phyloP scores from a whole-genome alignment of 2,329 filamentous ascomycete species.

The Aspergillus sp. region DNA sequence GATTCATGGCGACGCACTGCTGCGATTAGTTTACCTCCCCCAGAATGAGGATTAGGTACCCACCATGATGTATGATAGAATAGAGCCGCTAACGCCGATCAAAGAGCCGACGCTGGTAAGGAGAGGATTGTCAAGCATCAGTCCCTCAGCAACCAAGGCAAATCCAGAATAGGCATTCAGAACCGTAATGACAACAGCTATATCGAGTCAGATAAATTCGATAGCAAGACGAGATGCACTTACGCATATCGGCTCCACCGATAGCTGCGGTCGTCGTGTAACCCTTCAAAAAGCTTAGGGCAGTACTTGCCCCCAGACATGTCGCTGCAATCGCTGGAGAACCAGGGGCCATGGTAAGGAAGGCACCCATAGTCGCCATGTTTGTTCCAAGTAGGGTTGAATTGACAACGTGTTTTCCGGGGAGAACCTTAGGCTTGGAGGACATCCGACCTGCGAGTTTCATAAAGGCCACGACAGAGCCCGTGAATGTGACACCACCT shows the following conservation, averaged over 20 bases:
- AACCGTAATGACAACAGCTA: conserved; percentile 78
- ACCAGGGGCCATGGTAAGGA: conserved; percentile 75
- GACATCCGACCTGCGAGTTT: conserved; percentile 82
- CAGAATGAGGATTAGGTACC: conserved; percentile 10
- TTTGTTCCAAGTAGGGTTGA: conserved; percentile 69
- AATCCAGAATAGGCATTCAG: conserved; percentile 90
- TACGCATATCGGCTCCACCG: conserved; percentile 87
- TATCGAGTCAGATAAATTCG: conserved; percentile 17
- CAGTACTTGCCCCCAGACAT: conserved; percentile 70
- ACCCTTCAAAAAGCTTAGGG: conserved; percentile 77
- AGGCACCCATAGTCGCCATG: conserved; percentile 76
- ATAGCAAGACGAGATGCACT: conserved; percentile 4
- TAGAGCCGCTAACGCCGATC: conserved; percentile 84
- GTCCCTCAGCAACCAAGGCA: conserved; percentile 80
- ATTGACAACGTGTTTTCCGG: conserved; percentile 73
- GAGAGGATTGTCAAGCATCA: conserved; percentile 85
- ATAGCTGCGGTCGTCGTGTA: conserved; percentile 85
- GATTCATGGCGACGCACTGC: conserved; percentile 81
- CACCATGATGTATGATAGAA: conserved; percentile 73
- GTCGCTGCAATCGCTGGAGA: conserved; percentile 73
- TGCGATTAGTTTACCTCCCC: background rate
- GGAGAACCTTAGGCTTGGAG: conserved; percentile 67
- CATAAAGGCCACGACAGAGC: conserved; percentile 82
- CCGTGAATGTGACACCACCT: conserved; percentile 78
- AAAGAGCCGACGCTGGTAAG: conserved; percentile 80